Base-by-base conservation (phyloP, 345 rosid genomes). In the Eucalyptus fibrosa region DNA sequence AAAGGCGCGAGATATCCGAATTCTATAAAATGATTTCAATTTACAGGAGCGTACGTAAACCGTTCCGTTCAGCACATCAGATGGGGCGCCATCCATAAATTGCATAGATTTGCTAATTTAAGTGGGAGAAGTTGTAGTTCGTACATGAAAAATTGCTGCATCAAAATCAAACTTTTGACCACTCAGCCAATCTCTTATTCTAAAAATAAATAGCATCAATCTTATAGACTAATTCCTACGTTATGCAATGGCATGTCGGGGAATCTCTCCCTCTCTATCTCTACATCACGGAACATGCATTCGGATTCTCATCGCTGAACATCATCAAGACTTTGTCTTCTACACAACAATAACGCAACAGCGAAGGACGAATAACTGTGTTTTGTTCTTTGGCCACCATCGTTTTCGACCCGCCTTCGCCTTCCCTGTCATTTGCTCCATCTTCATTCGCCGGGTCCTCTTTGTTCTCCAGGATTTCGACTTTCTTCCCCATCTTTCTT, bases 271-370 rank as follows among this genome's bases (percentile, higher is more conserved):
- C 67, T 60, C 32, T 60, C 28, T 18, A 16, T 81, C 18, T 86
- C 34, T 91, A 95, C 95, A 94, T 91, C 40, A 93, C 69, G 14
- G 47, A 90, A 90, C 99, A 95, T 44, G 96, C 95, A 89, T 95
- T 96, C 18, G 98, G 92, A 87, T 97, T 96, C 87, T 95, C 98
- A 21, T 96, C 99, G n/a, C 92, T 94, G 50, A 96, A 95, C 89
- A 92, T 88, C 94, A 89, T 88, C 4, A 93, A 82, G 17, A 88
- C 87, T 34, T 93, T 91, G 2, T 86, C 60, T 3, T 93, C 91
- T 32, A 65, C 89, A 42, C 87, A 90, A 28, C 88, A 90, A 47
- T 67, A 40, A 40, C 18, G 82, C 87, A 90, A 24, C 83, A 77
- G 3, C 60, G 86, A 88, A 7, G 89, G 28, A 56, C 3, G 60